Evolutionary conservation across 106 monocot genomes (phyloP), one percentile per base, ranked within the genome.

Genomic region (Ottelia alismoides): DNA sequence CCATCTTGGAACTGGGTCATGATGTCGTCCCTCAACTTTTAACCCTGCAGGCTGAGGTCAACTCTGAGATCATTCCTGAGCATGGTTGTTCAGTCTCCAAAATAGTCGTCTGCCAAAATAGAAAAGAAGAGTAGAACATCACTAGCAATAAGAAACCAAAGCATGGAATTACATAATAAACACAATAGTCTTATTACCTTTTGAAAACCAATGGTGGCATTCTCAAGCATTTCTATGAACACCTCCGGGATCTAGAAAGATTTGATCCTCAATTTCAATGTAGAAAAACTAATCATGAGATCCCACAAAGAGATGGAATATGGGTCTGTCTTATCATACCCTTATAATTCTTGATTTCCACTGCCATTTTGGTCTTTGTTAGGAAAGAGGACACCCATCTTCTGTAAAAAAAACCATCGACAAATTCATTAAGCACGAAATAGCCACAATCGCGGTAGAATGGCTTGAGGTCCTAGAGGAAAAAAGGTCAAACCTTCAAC

Each of bases 201-300:
- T 27, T 90, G 64, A 14, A 79, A 79, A 35, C 82, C 90, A 55
- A 98, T 77, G 49, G 98, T 90, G 17, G 90, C 85, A 25, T 64
- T 79, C 71, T 90, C 90, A 65, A 90, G 85, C 20, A 90, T 74
- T 49, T 98, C 98, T 53, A 98, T 74, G 17, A 72, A 76, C 25
- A 98, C 78, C 59, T 98, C 90, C 49, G 98, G 98, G 53, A 98
- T 75, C 64, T 74, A 72, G 65, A 98, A 77, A 27, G 90, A 90
- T 58, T 86, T 90, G 51, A 98, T 90, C 18, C 75, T 77, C 19
- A 90, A 66, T 71, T 85, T 90, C 27, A 98, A 85, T 82, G 78
- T 30, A 31, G 27, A 58, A 54, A 50, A 35, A 48, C 51, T 44
- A 52, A 56, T 3, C 2, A 44, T 27, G 4, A 2, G 1, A 14